Evolutionary conservation across 352 stramenopile species (phyloP), one percentile per base, ranked within the genome.

Genomic region (Phytopythium vexans): DNA sequence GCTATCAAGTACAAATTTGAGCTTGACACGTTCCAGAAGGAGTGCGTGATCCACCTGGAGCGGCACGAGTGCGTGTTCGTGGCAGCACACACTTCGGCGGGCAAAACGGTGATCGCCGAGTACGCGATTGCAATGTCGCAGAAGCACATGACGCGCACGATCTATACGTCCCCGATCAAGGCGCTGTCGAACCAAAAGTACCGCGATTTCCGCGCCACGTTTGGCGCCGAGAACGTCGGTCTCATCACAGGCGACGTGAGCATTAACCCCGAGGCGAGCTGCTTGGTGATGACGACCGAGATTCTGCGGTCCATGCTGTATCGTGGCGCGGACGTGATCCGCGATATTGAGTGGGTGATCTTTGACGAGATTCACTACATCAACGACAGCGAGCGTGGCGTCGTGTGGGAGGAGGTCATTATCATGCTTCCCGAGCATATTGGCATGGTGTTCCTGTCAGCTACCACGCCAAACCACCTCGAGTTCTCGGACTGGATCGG

Each of bases 401-500:
- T 99, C 15, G 97, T 99, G 49, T 99, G 95, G 93, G 92, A 98
- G 68, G 92, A 97, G 76, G 92, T 98, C 31, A 99, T 99, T 53
- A 98, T 99, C 65, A 98, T 99, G 90, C 77, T 99, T 6, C 95
- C 95, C 5, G 78, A 97, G 35, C 93, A 98, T 60, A 96, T 99
- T 8, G 96, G 95, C 32, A 90, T 99, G 67, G 95, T 99, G 7
- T 99, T 99, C 68, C 68, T 99, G 4, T 99, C 95, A 14, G 97
- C 97, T 8, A 99, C 97, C 11, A 99, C 96, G 37, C 97, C 96
- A 11, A 99, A 99, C 63, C 97, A 97, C 46, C 86, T 98, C 52
- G 96, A 99, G 68, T 99, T 99, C 57, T 97, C 89, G 11, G 96
- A 99, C 60, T 99, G 97, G 97, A 99, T 99, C 58, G 97, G 97